A percentile compares a stretch with the other conserved stretches of the same genome.
These are phyloP conservation scores for Geoglossum glabrum DNA, from an alignment of 495 filamentous ascomycete genomes.

Conservation along the genomic window DNA sequence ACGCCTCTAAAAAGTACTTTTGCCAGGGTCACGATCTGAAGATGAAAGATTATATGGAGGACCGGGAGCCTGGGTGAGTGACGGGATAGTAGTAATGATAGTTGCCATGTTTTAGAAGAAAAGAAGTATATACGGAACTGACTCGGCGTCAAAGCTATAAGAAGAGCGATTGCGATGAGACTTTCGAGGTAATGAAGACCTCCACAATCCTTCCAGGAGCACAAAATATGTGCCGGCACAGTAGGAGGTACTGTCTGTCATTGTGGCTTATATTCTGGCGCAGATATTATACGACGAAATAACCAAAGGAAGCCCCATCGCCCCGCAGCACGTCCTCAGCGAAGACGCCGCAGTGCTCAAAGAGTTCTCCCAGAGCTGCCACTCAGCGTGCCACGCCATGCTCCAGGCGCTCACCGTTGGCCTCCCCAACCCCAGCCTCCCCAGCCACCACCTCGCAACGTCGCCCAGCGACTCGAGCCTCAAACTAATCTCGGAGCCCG, in stretches of 20 bases:
- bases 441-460: conserved; percentile 15
- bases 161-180: background rate
- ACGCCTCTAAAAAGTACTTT: background rate
- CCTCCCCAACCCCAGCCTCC: conserved; percentile 8
- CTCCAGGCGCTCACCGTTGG: too few species aligned
- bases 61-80: background rate
- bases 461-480: conserved; percentile 12
- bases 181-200: conserved; percentile 2
- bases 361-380: background rate
- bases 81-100: too few species aligned
- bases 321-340: background rate
- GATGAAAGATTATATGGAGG: background rate
- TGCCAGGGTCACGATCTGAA: background rate
- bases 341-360: background rate
- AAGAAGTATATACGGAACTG: background rate
- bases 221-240: too few species aligned
- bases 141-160: background rate
- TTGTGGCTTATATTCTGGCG: background rate
- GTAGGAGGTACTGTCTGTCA: background rate
- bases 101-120: background rate
- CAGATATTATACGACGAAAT: conserved; percentile 3
- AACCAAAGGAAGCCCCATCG: background rate
- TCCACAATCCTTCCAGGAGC: background rate
- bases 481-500: conserved; percentile 10
- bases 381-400: background rate